Evolutionary conservation across 331 rosid species (phyloP).

Genomic region (Pyrus hybrid): DNA sequence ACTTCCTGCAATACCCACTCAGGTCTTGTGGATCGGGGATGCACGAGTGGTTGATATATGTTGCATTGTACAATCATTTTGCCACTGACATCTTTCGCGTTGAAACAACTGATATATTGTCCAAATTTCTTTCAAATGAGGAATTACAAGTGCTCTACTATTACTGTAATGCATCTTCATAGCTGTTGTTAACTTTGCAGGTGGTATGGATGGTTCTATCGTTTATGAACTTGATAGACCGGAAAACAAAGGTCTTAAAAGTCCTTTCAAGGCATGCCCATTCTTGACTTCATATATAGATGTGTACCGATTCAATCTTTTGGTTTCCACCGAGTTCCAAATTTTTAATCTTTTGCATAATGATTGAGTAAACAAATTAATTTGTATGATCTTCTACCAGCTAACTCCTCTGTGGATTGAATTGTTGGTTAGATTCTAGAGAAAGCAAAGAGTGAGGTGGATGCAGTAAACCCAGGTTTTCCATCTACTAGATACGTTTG

Average conservation of each 20-base stretch:
- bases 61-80: neutral
- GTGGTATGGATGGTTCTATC: conserved; percentile 95
- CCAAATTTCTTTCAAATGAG: neutral
- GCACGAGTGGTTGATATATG: neutral
- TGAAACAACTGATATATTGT: neutral
- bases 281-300: neutral
- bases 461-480: conserved; percentile 64
- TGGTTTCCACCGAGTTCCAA: neutral
- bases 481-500: conserved; percentile 14
- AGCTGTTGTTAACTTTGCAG: conserved; percentile 38
- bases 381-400: conserved; percentile 14
- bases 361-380: too few relatives aligned
- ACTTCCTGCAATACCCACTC: neutral
- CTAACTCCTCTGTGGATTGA: conserved; percentile 20
- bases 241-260: conserved; percentile 75
- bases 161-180: neutral
- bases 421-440: conserved; percentile 49
- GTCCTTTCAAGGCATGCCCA: conserved; percentile 61
- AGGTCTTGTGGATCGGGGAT: neutral
- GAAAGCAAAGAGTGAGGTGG: conserved; percentile 76
- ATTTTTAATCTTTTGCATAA: neutral
- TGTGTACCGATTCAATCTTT: neutral
- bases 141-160: neutral
- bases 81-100: neutral
- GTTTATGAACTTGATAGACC: conserved; percentile 64